Evolutionary conservation across 192 early-diverging fungal species (phyloP).

Genomic region (Coemansia erecta): DNA sequence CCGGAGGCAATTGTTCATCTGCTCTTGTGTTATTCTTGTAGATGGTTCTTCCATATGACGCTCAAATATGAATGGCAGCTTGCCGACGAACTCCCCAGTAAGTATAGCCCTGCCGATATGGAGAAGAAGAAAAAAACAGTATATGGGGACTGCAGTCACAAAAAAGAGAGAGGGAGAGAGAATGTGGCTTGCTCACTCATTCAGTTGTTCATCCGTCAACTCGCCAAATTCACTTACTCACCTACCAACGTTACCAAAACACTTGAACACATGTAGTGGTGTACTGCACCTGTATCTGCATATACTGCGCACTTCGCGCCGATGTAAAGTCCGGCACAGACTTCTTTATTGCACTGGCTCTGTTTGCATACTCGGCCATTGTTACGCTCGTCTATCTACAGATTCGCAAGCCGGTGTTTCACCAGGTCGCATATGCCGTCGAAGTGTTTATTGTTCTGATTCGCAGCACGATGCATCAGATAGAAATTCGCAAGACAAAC

Average conservation of each 20-base stretch:
- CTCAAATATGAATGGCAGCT: constrained; percentile 70
- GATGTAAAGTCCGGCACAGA: constrained; percentile 47
- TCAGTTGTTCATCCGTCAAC: background rate
- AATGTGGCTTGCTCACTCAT: too few relatives aligned
- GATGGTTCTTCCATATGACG: constrained; percentile 76
- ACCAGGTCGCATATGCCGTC: constrained; percentile 62
- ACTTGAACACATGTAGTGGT: constrained; percentile 48
- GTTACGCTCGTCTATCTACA: constrained; percentile 62
- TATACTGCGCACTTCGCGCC: constrained; percentile 54
- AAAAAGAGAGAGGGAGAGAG: background rate
- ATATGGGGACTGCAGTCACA: background rate
- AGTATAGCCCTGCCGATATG: constrained; percentile 7
- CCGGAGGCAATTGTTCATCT: background rate
- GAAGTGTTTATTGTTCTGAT: constrained; percentile 55
- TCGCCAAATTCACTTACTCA: constrained; percentile 26
- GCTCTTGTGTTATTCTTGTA: constrained; percentile 4
- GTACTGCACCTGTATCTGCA: constrained; percentile 58
- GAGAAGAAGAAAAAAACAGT: background rate
- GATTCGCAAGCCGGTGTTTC: constrained; percentile 68
- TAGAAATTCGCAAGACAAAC: constrained; percentile 43
- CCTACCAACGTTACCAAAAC: background rate
- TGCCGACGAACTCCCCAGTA: constrained; percentile 77
- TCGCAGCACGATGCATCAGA: constrained; percentile 49
- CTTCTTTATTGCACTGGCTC: constrained; percentile 41
- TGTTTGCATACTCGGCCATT: constrained; percentile 56